Evolutionary conservation across 2,329 filamentous ascomycete species (phyloP).

Genomic region (Metarhizium guizhouense): DNA sequence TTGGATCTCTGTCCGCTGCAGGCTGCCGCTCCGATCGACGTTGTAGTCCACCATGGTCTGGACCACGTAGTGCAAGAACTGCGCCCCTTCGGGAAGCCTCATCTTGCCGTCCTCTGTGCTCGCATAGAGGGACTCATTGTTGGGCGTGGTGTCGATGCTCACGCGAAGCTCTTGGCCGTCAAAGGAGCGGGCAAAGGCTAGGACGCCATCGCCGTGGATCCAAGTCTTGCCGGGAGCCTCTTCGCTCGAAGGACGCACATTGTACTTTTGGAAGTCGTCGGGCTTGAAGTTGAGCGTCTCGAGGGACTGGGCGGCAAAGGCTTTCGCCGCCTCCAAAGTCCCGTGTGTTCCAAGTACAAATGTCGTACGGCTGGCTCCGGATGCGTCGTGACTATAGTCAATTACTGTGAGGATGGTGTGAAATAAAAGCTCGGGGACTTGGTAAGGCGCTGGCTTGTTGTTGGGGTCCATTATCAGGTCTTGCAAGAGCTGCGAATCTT

Average conservation of each 20-base stretch:
- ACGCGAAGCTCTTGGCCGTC: conserved; percentile 29
- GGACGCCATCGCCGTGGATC: conserved; percentile 27
- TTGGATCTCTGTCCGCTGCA: conserved; percentile 28
- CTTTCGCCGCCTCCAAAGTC: conserved; percentile 26
- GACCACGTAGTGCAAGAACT: conserved; percentile 30
- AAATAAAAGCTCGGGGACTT: conserved; percentile 23
- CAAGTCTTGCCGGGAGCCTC: conserved; percentile 16
- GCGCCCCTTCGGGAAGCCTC: conserved; percentile 15
- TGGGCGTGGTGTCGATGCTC: conserved; percentile 27
- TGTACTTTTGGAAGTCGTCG: conserved; percentile 27
- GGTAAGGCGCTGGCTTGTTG: not conserved
- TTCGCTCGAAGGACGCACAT: conserved; percentile 8
- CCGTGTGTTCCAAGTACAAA: conserved; percentile 31
- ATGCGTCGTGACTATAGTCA: conserved; percentile 16
- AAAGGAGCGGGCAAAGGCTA: conserved; percentile 27
- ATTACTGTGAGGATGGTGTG: conserved; percentile 28
- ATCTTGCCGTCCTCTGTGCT: conserved; percentile 10
- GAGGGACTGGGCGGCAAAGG: conserved; percentile 23
- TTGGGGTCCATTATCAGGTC: not conserved
- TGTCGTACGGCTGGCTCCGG: conserved; percentile 17
- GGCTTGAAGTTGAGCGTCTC: conserved; percentile 24
- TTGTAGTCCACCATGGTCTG: conserved; percentile 34
- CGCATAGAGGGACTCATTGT: conserved; percentile 20
- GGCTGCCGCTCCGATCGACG: conserved; percentile 23
- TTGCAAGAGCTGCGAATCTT: not conserved